Base-by-base conservation (phyloP, 2,329 filamentous ascomycete species). In the Colletotrichum theobromicola region DNA sequence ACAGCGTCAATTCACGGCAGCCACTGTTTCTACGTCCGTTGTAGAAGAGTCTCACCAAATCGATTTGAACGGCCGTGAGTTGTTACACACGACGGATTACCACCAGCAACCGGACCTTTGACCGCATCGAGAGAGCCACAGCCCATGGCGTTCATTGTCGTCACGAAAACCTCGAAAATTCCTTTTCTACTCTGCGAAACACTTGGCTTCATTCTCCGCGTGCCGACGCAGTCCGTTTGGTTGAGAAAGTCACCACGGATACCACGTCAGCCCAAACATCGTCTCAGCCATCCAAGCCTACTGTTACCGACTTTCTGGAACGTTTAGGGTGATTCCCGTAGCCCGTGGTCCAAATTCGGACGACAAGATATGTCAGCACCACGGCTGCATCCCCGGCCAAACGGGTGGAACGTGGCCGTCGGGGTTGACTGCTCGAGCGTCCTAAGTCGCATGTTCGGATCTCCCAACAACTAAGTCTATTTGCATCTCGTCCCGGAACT, bases 371-470 rank as follows among this genome's bases (percentile, higher is more conserved):
- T 34, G 50, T 34, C 60, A 70, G 46, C 66, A 65, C 35, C 30
- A 35, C 50, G 53, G 67, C 60, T 24, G 26, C 32, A 32, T 37
- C 32, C 37, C 53, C 53, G 61, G 67, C 61, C 67, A 66, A 71
- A 61, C 67, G 35, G 71, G 55, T 74, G 68, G 67, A 63, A 74
- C 34, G 67, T 72, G 68, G 68, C 18, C 34, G 18, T 28, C 42
- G 30, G 58, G 34, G 42, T 50, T 21, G 42, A 35, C 46, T 67
- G 50, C 67, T 74, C 60, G 53, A 70, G 60, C 15, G 60, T 46
- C 28, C 58, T 35, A n/a, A 18, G 50, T 73, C 60, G 50, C 61
- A 60, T 50, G 28, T 34, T 42, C 50, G 35, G 28, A 30, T 28
- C 24, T 37, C 63, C 30, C 64, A 60, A 21, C 35, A 57, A 57